Conservation (phyloP, 371 early-diverging fungal species). For the Actinomortierella wolfii region DNA sequence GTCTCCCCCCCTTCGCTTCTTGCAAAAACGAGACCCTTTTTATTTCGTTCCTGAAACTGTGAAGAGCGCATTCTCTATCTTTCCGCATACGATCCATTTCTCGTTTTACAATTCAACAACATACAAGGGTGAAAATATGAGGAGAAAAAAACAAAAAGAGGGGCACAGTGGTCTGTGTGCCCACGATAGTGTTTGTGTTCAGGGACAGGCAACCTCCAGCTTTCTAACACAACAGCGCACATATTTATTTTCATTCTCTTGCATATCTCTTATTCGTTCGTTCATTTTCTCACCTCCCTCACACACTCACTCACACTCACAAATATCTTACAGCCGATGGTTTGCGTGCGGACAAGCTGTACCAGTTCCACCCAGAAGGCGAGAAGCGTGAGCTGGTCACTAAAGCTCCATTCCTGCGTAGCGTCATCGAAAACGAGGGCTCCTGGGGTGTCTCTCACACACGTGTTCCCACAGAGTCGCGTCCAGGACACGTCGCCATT, state of each 20-base stretch:
- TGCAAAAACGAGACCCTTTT: no score
- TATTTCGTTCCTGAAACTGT: no score
- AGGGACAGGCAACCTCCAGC: no score
- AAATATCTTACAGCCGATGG: constrained; percentile 75
- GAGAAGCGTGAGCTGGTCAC: constrained; percentile 36
- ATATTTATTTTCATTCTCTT: no score
- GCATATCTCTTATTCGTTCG: no score
- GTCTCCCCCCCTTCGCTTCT: no score
- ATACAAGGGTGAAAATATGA: no score
- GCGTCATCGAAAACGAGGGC: constrained; percentile 66
- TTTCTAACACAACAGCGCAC: no score
- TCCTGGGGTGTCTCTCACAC: constrained; percentile 95
- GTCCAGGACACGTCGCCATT: constrained; percentile 97
- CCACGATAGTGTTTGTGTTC: background rate
- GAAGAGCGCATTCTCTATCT: background rate
- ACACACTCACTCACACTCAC: background rate
- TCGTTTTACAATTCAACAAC: background rate
- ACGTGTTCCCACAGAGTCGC: constrained; percentile 95
- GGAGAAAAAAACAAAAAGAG: background rate
- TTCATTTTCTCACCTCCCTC: background rate
- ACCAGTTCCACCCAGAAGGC: constrained; percentile 61
- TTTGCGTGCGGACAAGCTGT: constrained; percentile 90
- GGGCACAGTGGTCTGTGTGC: background rate
- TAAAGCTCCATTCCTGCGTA: constrained; percentile 78
- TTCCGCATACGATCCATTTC: background rate